These are phyloP conservation scores for Prunus persica DNA, from an alignment of 306 rosid species.

Conservation along the genomic window Prunus_persica_NCBIv2 NC_034014.1:7226501-7227000, in stretches of 20 bases:
- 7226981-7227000: not conserved
- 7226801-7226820: not conserved
- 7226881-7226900: not conserved
- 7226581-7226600: not conserved
- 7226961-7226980: too few species aligned
- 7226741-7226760: not conserved
- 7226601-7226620: not conserved
- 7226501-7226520: constrained; percentile 68
- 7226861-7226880: not conserved
- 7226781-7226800: not conserved
- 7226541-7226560: not conserved
- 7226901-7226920: not conserved
- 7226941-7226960: not conserved
- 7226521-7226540: constrained; percentile 40
- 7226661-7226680: not conserved
- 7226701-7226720: not conserved
- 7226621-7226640: not conserved
- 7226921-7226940: not conserved
- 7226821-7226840: not conserved
- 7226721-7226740: not conserved
- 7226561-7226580: not conserved
- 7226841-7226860: not conserved
- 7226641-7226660: not conserved
- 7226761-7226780: not conserved
- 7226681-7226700: not conserved